phyloP scores from a whole-genome alignment of 352 stramenopile genomes.

The Peronospora destructor region DNA sequence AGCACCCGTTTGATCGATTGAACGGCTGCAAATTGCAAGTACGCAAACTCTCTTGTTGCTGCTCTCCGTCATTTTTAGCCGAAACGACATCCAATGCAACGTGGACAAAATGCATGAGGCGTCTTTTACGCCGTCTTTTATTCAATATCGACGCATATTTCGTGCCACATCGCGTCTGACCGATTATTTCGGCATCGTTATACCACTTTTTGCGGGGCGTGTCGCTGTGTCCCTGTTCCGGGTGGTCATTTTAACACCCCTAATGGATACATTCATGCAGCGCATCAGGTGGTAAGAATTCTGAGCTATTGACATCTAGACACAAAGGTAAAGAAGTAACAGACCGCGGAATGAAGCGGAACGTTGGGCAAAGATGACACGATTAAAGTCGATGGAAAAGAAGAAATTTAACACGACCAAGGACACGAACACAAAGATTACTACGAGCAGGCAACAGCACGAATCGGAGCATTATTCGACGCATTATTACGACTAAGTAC shows the following conservation, averaged over 20 bases:
- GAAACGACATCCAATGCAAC: slow-evolving; percentile 25
- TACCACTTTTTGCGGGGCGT: too few relatives aligned
- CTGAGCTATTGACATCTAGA: slow-evolving; percentile 17
- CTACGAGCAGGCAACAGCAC: slow-evolving; percentile 23
- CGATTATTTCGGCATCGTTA: too few relatives aligned
- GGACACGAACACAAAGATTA: slow-evolving; percentile 28
- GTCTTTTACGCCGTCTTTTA: slow-evolving; percentile 1
- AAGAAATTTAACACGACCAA: slow-evolving; percentile 23
- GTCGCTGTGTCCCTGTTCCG: too few relatives aligned
- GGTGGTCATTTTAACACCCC: too few relatives aligned
- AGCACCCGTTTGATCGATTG: slow-evolving; percentile 25
- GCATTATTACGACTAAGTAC: background rate
- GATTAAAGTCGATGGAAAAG: slow-evolving; percentile 24
- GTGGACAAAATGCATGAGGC: slow-evolving; percentile 35
- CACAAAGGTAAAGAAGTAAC: slow-evolving; percentile 5
- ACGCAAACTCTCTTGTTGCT: slow-evolving; percentile 22
- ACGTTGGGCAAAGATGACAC: background rate
- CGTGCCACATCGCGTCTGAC: slow-evolving; percentile 2
- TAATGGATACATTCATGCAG: background rate
- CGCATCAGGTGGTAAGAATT: slow-evolving; percentile 12
- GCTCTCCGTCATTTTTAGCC: slow-evolving; percentile 1
- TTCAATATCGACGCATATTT: background rate
- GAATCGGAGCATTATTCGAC: slow-evolving; percentile 5
- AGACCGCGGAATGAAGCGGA: background rate
- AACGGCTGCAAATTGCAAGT: slow-evolving; percentile 34